Evolutionary conservation across 495 filamentous ascomycete genomes (phyloP).

Genomic region (Hypoxylon lenormandii): DNA sequence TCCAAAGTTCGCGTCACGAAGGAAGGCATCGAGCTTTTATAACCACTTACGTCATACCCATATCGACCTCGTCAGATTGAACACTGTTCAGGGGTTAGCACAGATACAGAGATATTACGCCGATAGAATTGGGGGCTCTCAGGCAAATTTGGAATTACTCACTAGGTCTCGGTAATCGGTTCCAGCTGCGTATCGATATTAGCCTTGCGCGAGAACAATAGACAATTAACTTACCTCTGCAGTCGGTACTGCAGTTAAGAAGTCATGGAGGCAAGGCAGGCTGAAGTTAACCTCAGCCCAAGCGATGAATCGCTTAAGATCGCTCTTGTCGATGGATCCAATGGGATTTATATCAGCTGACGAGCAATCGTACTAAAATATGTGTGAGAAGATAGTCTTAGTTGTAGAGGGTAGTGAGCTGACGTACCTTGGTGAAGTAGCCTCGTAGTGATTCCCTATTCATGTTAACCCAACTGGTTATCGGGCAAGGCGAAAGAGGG

Average conservation of each 20-base stretch:
- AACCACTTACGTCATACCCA: conserved; percentile 56
- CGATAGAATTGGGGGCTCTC: too few relatives aligned
- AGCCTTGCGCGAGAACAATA: too few relatives aligned
- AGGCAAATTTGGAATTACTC: too few relatives aligned
- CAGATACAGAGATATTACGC: too few relatives aligned
- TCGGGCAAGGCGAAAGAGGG: too few relatives aligned
- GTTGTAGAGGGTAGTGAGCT: not conserved
- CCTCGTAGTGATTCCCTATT: conserved; percentile 66
- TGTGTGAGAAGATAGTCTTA: not conserved
- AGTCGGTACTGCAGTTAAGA: conserved; percentile 80
- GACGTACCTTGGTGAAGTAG: conserved; percentile 62
- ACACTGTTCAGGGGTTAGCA: conserved; percentile 43
- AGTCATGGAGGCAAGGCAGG: conserved; percentile 77
- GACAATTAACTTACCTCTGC: conserved; percentile 64
- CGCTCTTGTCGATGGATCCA: conserved; percentile 73
- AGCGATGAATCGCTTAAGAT: conserved; percentile 80
- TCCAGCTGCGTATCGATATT: conserved; percentile 61
- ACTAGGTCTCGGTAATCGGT: conserved; percentile 75
- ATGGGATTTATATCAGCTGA: conserved; percentile 76
- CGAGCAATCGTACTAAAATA: conserved; percentile 29
- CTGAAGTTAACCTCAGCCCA: conserved; percentile 72
- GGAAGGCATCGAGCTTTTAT: too few relatives aligned
- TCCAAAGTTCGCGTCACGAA: too few relatives aligned
- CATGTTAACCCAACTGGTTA: too few relatives aligned
- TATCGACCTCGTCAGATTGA: conserved; percentile 73